phyloP scores from a whole-genome alignment of 108 stramenopile species.

The Mayamaea pseudoterrestris region DNA sequence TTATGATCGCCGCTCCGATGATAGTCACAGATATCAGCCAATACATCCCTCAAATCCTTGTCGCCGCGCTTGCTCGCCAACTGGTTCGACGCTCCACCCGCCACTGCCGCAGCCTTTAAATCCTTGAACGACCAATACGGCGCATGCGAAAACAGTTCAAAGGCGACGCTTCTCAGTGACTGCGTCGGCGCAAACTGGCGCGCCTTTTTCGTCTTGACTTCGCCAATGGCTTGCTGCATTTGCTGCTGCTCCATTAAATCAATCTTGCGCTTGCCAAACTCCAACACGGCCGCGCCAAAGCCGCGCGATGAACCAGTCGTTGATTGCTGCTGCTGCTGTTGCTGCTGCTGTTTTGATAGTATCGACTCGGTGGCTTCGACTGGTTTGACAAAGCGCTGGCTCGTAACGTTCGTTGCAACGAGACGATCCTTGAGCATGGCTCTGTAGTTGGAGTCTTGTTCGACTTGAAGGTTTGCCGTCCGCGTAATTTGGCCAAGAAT shows the following conservation, averaged over 20 bases:
- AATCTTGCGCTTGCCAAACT: slow-evolving; percentile 50
- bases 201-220: slow-evolving; percentile 18
- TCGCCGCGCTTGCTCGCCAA: slow-evolving; percentile 25
- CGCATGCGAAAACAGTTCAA: slow-evolving; percentile 65
- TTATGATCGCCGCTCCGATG: slow-evolving; percentile 74
- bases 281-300: slow-evolving; percentile 66
- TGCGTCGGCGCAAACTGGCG: slow-evolving; percentile 38
- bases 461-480: slow-evolving; percentile 63
- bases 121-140: slow-evolving; percentile 71
- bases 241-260: slow-evolving; percentile 22
- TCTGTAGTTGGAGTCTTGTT: slow-evolving; percentile 46
- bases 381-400: slow-evolving; percentile 71
- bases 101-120: slow-evolving; percentile 23
- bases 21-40: slow-evolving; percentile 65
- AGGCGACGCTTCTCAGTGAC: slow-evolving; percentile 44
- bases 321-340: not conserved
- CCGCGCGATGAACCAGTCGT: slow-evolving; percentile 31
- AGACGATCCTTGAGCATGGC: slow-evolving; percentile 54
- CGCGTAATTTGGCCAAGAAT: slow-evolving; percentile 61
- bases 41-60: slow-evolving; percentile 54
- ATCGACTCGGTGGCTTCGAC: slow-evolving; percentile 45
- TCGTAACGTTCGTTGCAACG: slow-evolving; percentile 47
- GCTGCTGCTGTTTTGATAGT: slow-evolving; percentile 3
- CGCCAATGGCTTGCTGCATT: not conserved
- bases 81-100: slow-evolving; percentile 2